These are phyloP conservation scores for Farysia itapuensis DNA, from an alignment of 1,284 basidiomycete species.

Conservation along the genomic window DNA sequence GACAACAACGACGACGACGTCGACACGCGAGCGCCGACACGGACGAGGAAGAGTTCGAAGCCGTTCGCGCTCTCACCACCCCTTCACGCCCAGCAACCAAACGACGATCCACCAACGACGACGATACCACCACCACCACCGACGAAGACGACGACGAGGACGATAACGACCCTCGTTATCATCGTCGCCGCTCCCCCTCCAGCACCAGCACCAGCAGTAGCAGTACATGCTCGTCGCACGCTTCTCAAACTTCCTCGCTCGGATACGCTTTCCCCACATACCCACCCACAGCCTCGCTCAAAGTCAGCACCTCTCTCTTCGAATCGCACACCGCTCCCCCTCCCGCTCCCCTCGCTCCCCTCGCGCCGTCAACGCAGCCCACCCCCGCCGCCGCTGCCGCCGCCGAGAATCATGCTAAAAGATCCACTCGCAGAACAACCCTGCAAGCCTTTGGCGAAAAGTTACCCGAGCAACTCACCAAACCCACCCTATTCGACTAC, in stretches of 20 bases:
- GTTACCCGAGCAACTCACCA: constrained; percentile 18
- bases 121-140: background rate
- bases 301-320: constrained; percentile 18
- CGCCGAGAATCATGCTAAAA: no score
- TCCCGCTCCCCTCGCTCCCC: background rate
- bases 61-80: background rate
- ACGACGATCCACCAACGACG: background rate
- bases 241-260: constrained; percentile 14
- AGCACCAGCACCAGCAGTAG: constrained; percentile 1
- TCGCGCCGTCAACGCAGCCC: no score
- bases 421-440: constrained; percentile 12
- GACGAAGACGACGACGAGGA: constrained; percentile 14
- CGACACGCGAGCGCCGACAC: background rate
- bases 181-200: constrained; percentile 8
- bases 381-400: no score
- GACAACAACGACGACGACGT: background rate
- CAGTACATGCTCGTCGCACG: no score
- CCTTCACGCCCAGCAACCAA: background rate
- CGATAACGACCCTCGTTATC: constrained; percentile 5
- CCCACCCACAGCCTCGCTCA: constrained; percentile 14
- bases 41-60: background rate
- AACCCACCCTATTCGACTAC: constrained; percentile 15
- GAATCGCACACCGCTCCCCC: background rate
- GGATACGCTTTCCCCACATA: constrained; percentile 29
- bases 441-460: constrained; percentile 33